Percentiles rank a stretch among this genome's conserved stretches.
phyloP scores from a whole-genome alignment of 805 yeast genomes.

The Cyberlindnera galapagoensis region DNA sequence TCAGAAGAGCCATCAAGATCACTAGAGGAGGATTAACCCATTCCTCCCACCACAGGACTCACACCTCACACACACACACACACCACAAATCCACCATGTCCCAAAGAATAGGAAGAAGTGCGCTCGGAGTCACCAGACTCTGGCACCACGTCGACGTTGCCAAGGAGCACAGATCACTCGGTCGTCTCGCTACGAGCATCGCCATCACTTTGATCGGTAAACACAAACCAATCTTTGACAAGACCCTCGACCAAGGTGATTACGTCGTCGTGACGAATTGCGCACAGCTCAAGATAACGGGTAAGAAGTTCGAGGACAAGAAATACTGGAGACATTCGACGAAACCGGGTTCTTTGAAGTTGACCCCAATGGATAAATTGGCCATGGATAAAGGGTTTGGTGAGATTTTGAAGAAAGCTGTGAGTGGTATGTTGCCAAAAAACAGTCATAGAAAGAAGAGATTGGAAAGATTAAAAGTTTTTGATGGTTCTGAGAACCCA shows the following conservation, averaged over 20 bases:
- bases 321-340: slow-evolving; percentile 85
- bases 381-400: slow-evolving; percentile 76
- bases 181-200: slow-evolving; percentile 85
- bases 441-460: slow-evolving; percentile 75
- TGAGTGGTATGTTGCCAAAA: slow-evolving; percentile 93
- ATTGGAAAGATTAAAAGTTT: slow-evolving; percentile 76
- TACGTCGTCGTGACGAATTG: slow-evolving; percentile 96
- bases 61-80: too few species aligned
- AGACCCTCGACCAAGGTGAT: slow-evolving; percentile 84
- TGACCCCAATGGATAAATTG: slow-evolving; percentile 74
- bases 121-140: slow-evolving; percentile 69
- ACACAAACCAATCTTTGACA: slow-evolving; percentile 86
- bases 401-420: slow-evolving; percentile 84
- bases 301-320: slow-evolving; percentile 75
- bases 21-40: too few species aligned
- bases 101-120: slow-evolving; percentile 37
- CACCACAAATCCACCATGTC: slow-evolving; percentile 15
- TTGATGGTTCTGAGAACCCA: slow-evolving; percentile 86
- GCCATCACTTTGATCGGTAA: slow-evolving; percentile 92
- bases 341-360: slow-evolving; percentile 83
- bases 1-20: too few species aligned
- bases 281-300: slow-evolving; percentile 72
- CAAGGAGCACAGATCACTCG: slow-evolving; percentile 76
- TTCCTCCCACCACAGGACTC: too few species aligned
- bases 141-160: slow-evolving; percentile 97